Conservation (phyloP, 306 rosid species). For the Neltuma alba region DNA sequence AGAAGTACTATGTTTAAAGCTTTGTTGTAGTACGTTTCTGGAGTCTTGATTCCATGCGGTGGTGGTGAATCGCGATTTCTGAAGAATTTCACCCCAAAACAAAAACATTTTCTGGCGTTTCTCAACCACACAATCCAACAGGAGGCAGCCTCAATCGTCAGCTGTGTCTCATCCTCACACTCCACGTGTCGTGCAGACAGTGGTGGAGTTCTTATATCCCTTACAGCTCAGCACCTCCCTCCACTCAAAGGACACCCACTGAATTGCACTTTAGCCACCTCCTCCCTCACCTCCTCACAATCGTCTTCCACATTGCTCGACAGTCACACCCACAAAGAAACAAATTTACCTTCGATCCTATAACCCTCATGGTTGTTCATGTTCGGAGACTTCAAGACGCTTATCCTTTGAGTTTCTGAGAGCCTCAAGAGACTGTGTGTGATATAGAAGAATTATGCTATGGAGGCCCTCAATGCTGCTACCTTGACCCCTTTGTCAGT, state of each 20-base stretch:
- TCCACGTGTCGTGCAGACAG: neutral
- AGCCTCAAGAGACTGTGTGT: conserved; percentile 20
- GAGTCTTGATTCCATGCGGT: too few relatives aligned
- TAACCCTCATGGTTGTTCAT: conserved; percentile 19
- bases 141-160: neutral
- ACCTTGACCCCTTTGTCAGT: conserved; percentile 79
- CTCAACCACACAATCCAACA: conserved; percentile 23
- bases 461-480: conserved; percentile 96
- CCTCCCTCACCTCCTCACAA: neutral
- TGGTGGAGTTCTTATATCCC: neutral
- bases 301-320: neutral
- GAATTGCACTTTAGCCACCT: neutral
- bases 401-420: conserved; percentile 34
- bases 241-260: conserved; percentile 17
- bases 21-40: too few relatives aligned
- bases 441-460: conserved; percentile 61
- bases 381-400: neutral
- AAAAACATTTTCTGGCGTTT: neutral
- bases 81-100: neutral
- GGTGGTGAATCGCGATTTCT: too few relatives aligned
- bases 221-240: neutral
- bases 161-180: neutral
- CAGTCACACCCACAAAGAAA: neutral
- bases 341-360: conserved; percentile 17
- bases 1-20: too few relatives aligned